Conservation (phyloP, 2,329 filamentous ascomycete genomes). For the Calonectria leucothoes region DNA sequence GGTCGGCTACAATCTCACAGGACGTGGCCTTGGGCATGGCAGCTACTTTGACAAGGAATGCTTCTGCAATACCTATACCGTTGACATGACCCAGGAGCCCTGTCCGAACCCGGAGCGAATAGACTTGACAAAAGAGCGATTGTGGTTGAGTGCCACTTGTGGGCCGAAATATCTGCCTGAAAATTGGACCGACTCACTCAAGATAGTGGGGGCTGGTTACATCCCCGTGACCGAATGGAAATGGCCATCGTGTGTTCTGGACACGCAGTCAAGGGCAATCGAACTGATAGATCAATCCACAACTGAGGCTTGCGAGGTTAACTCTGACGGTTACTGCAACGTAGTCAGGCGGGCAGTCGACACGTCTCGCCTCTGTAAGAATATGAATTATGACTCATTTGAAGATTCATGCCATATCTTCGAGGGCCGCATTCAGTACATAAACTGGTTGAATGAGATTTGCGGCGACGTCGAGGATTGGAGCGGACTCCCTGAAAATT, state of each 20-base stretch:
- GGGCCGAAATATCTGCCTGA: neutral
- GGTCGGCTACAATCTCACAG: constrained; percentile 16
- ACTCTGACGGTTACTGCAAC: constrained; percentile 2
- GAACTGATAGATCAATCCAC: neutral
- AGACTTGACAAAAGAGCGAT: neutral
- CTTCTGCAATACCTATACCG: constrained; percentile 20
- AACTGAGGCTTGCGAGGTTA: constrained; percentile 1
- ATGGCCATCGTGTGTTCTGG: neutral
- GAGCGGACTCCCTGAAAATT: constrained; percentile 2
- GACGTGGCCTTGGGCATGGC: neutral
- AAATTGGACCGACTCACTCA: neutral
- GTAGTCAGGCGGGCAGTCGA: neutral
- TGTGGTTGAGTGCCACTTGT: constrained; percentile 30
- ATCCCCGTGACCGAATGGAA: neutral
- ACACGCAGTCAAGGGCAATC: neutral
- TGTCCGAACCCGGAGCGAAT: neutral
- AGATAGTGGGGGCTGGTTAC: neutral
- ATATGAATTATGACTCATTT: constrained; percentile 5
- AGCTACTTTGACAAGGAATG: constrained; percentile 29
- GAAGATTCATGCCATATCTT: neutral
- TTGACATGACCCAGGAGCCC: constrained; percentile 4
- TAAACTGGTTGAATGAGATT: constrained; percentile 1
- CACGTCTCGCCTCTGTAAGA: neutral
- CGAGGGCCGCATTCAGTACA: neutral
- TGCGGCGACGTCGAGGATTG: constrained; percentile 1